Evolutionary conservation across 2,329 filamentous ascomycete species (phyloP).

Genomic region (Claviceps sp.): DNA sequence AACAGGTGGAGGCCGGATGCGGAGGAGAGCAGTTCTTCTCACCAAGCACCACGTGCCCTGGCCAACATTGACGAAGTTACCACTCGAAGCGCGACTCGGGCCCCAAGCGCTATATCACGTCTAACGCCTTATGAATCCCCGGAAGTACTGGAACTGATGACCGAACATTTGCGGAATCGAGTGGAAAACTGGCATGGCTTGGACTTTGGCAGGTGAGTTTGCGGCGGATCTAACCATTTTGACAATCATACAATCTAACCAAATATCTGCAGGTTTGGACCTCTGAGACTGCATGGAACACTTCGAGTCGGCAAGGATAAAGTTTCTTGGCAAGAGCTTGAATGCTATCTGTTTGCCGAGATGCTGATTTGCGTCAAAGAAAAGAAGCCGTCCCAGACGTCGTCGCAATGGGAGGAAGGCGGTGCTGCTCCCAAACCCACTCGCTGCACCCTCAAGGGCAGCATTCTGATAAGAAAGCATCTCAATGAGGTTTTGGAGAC

Average conservation of each 20-base stretch:
- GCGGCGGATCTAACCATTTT: background rate
- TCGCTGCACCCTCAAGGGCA: conserved; percentile 86
- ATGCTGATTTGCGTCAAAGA: conserved; percentile 99
- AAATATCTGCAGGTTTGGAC: conserved; percentile 58
- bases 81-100: conserved; percentile 35
- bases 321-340: conserved; percentile 90
- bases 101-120: conserved; percentile 36
- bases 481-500: conserved; percentile 75
- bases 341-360: conserved; percentile 93
- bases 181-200: conserved; percentile 98
- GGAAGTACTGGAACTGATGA: conserved; percentile 70
- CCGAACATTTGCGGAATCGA: conserved; percentile 69
- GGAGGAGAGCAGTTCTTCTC: conserved; percentile 56
- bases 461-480: conserved; percentile 96
- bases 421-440: conserved; percentile 41
- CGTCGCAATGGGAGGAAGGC: conserved; percentile 56
- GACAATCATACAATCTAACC: conserved; percentile 4
- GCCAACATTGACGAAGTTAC: conserved; percentile 39
- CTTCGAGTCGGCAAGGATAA: conserved; percentile 93
- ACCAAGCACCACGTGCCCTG: conserved; percentile 25
- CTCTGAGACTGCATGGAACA: conserved; percentile 76
- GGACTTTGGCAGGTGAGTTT: conserved; percentile 62
- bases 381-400: conserved; percentile 52
- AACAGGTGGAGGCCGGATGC: conserved; percentile 80
- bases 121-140: conserved; percentile 62